Base-by-base conservation (phyloP, 2,329 filamentous ascomycete genomes). In the Tolypocladium tundrense region DNA sequence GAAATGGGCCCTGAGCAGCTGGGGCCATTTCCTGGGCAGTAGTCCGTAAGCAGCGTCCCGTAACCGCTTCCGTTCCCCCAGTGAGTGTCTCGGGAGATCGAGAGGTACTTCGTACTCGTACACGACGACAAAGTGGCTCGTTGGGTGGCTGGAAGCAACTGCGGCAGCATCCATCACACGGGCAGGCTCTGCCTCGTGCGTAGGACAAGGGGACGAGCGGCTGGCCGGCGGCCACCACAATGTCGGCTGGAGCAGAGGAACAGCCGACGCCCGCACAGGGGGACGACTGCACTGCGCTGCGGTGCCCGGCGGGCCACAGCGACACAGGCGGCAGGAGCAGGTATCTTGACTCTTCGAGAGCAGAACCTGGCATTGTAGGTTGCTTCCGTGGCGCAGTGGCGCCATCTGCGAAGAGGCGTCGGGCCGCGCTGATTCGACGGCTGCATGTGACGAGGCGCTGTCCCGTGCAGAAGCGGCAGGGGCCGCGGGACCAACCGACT, bases 401-500 rank as follows among this genome's bases (percentile, higher is more conserved):
- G 31, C 19, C 50, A 13, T 55, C 51, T 41, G 54, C 40, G n/a
- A 56, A 35, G 45, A 39, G 55, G 37, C 6, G 19, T 21, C 6
- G 10, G 40, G 19, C 27, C 31, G 24, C 50, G 24, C 13, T 63
- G 61, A 63, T 61, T 63, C 58, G 60, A 39, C 59, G 45, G 56
- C 54, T 57, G 58, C 59, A 60, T 77, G 77, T 79, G 77, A 79
- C 71, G 72, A 75, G 63, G 68, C 63, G 61, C 65, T 71, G 69
- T 68, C 71, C 72, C 69, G 71, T 77, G 75, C 75, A 78, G 71
- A 69, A 67, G 67, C 70, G 67, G 70, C 69, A 72, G 75, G 74
- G 71, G 70, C 73, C 70, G 72, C 73, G 74, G 77, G 73, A 74
- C 73, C 73, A 74, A 74, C 73, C 73, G 73, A 72, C 70, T 67